These are phyloP conservation scores for Melanogaster broomeanus DNA, from an alignment of 768 basidiomycete species.

Conservation along the genomic window DNA sequence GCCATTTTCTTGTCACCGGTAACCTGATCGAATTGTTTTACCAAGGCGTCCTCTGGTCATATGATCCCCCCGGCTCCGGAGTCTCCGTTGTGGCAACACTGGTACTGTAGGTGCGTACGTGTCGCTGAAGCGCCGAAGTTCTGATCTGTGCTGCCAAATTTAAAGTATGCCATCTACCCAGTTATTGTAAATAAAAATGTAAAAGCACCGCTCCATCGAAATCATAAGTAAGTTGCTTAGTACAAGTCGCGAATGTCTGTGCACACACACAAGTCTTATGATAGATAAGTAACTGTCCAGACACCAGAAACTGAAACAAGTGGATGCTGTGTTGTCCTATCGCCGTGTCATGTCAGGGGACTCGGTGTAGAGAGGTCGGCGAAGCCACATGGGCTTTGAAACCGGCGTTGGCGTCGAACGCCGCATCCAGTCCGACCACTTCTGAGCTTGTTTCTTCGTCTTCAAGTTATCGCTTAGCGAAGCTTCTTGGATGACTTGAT, in stretches of 20 bases:
- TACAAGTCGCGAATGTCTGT: neutral
- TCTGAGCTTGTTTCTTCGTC: constrained; percentile 23
- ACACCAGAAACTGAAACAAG: neutral
- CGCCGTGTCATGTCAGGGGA: neutral
- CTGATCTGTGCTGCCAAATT: too few relatives aligned
- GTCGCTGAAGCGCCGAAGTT: too few relatives aligned
- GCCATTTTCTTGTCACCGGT: too few relatives aligned
- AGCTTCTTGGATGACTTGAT: neutral
- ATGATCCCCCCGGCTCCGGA: too few relatives aligned
- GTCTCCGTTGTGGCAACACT: too few relatives aligned
- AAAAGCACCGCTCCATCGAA: neutral
- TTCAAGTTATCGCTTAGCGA: constrained; percentile 15
- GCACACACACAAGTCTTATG: neutral
- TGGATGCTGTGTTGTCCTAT: neutral
- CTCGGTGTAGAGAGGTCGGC: constrained; percentile 17
- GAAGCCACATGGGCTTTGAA: constrained; percentile 19
- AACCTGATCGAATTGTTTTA: too few relatives aligned
- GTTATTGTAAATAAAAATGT: neutral
- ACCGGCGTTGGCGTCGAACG: constrained; percentile 7
- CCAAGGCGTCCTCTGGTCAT: too few relatives aligned
- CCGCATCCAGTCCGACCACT: constrained; percentile 32
- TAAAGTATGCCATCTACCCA: too few relatives aligned
- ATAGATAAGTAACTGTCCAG: constrained; percentile 2
- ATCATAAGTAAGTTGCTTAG: neutral
- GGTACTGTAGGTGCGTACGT: too few relatives aligned